These are phyloP conservation scores for Taphrina confusa DNA, from an alignment of 1,139 yeast species.

Conservation along the genomic window DNA sequence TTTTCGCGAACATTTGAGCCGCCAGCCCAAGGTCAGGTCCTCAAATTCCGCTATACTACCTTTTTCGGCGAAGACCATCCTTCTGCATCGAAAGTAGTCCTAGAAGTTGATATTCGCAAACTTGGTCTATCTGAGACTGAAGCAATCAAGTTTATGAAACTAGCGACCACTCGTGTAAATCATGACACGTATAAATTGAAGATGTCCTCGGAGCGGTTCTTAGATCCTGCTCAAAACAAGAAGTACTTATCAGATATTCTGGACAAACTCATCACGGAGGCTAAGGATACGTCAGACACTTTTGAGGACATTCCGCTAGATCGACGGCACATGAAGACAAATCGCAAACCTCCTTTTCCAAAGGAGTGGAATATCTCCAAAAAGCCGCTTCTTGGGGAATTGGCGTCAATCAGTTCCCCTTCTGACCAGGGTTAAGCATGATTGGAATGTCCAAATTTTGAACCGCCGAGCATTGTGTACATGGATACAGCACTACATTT, in stretches of 20 bases:
- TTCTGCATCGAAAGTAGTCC: constrained; percentile 67
- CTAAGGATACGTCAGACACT: constrained; percentile 64
- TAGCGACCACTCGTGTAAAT: constrained; percentile 79
- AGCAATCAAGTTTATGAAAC: constrained; percentile 71
- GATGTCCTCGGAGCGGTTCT: constrained; percentile 63
- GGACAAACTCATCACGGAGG: constrained; percentile 60
- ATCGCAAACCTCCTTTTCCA: constrained; percentile 63
- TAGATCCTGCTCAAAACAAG: constrained; percentile 84
- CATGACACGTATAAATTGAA: constrained; percentile 59
- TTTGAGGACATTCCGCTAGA: constrained; percentile 82
- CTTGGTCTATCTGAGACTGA: constrained; percentile 58
- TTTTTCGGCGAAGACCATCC: constrained; percentile 76
- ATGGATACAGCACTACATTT: too few relatives aligned
- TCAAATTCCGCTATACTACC: constrained; percentile 68
- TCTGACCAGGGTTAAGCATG: too few relatives aligned
- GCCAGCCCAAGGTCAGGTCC: constrained; percentile 51
- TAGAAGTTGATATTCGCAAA: constrained; percentile 57
- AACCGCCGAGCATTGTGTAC: too few relatives aligned
- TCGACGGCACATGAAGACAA: constrained; percentile 61
- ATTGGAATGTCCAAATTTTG: too few relatives aligned
- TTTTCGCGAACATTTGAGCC: constrained; percentile 53
- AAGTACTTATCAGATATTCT: constrained; percentile 67
- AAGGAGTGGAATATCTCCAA: constrained; percentile 60
- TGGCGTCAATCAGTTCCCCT: too few relatives aligned
- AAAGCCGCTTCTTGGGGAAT: too few relatives aligned